Conservation (phyloP, 2,329 filamentous ascomycete species). For the Talaromyces islandicus region DNA sequence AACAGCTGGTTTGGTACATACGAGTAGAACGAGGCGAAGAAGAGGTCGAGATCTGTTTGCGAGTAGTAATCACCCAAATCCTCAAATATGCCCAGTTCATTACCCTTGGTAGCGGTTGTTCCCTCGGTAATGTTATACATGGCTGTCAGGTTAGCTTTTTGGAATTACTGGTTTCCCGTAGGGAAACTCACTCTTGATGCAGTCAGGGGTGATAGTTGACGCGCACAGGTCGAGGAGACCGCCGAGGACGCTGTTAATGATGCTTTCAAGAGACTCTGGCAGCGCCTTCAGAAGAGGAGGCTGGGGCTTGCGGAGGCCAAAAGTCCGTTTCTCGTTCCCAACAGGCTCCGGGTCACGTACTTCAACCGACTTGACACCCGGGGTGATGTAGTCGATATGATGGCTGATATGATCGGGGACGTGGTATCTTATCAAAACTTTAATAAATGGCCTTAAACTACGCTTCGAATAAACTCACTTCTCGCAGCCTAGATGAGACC, state of each 20-base stretch:
- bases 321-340: conserved; percentile 18
- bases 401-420: conserved; percentile 23
- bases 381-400: conserved; percentile 28
- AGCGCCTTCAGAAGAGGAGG: conserved; percentile 22
- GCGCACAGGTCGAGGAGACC: conserved; percentile 20
- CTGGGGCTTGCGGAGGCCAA: conserved; percentile 13
- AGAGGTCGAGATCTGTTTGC: conserved; percentile 40
- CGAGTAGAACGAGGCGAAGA: conserved; percentile 31
- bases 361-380: conserved; percentile 28
- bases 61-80: conserved; percentile 40
- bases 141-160: conserved; percentile 15
- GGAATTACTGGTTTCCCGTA: not conserved
- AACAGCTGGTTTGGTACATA: conserved; percentile 8
- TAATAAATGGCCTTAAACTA: not conserved
- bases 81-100: conserved; percentile 43
- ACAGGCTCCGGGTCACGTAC: conserved; percentile 15
- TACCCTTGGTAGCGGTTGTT: conserved; percentile 28
- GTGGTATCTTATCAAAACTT: conserved; percentile 17
- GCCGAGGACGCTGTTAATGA: conserved; percentile 13
- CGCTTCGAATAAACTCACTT: conserved; percentile 21
- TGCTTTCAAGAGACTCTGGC: conserved; percentile 15
- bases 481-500: conserved; percentile 33
- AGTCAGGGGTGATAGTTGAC: conserved; percentile 33
- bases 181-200: conserved; percentile 26
- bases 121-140: conserved; percentile 41